Percentiles rank a stretch among this genome's conserved stretches.
Evolutionary conservation across 1,284 basidiomycete species (phyloP).

Genomic region (Cutaneotrichosporon curvatum): DNA sequence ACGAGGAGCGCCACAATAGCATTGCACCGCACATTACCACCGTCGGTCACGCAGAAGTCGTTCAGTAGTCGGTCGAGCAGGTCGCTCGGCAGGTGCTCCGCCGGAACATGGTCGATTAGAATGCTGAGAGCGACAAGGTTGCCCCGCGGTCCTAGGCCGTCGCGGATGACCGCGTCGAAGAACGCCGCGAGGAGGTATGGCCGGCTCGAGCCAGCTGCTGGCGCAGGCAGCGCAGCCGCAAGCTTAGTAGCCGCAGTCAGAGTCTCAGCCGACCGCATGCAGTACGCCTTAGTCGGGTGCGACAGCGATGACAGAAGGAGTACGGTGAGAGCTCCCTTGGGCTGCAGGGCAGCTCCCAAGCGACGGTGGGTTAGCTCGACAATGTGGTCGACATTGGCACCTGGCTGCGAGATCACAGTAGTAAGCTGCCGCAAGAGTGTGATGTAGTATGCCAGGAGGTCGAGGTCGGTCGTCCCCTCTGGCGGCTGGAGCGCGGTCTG

Average conservation of each 20-base stretch:
- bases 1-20: slow-evolving; percentile 23
- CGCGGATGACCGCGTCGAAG: slow-evolving; percentile 14
- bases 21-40: slow-evolving; percentile 18
- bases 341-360: slow-evolving; percentile 20
- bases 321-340: slow-evolving; percentile 13
- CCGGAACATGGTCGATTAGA: slow-evolving; percentile 22
- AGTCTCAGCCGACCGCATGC: slow-evolving; percentile 25
- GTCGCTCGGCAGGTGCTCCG: slow-evolving; percentile 8
- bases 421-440: slow-evolving; percentile 24
- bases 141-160: slow-evolving; percentile 13
- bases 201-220: slow-evolving; percentile 2
- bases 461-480: slow-evolving; percentile 17
- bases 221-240: slow-evolving; percentile 6
- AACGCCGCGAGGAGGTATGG: slow-evolving; percentile 24
- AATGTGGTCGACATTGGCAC: background rate
- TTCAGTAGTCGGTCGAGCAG: slow-evolving; percentile 20
- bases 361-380: slow-evolving; percentile 11
- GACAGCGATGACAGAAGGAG: slow-evolving; percentile 22
- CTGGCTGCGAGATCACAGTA: slow-evolving; percentile 1
- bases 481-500: slow-evolving; percentile 8
- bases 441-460: slow-evolving; percentile 21
- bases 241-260: slow-evolving; percentile 18
- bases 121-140: slow-evolving; percentile 20
- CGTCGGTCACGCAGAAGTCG: slow-evolving; percentile 22
- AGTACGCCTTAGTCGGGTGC: slow-evolving; percentile 19